Evolutionary conservation across 148 eudicot genomes (phyloP), one percentile per base, ranked within the genome.

Genomic region (Salicornia ramosissima): DNA sequence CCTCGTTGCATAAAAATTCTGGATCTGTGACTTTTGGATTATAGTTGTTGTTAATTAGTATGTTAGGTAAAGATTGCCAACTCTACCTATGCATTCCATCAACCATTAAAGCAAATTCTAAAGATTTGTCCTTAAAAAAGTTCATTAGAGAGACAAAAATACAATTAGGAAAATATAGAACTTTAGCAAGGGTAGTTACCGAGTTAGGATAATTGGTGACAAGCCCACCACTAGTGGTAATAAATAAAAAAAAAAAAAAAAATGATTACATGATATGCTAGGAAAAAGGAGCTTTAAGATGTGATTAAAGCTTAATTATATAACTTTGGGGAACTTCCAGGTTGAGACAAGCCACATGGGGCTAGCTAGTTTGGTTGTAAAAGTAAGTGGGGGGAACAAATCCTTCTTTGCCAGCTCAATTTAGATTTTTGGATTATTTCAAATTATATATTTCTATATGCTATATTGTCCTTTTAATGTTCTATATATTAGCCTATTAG

Each of bases 341-440:
- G 56, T 51, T 51, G 78, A 75, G 78, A 75, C 78, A 75, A 61
- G 69, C 26, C 73, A 75, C 78, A 69, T 75, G 78, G 77, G 52
- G 56, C 62, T 62, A 61, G n/a, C n/a, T n/a, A n/a, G n/a, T n/a
- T n/a, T n/a, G 64, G 78, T 69, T 36, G 52, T 16, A 67, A 40
- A 52, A 52, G 63, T 60, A 18, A 60, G 51, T 6, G 57, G 42
- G 60, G 69, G 69, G 51, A 69, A 69, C 73, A 75, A 60, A 50
- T 61, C 58, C 43, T 58, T 16, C 8, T 52, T 50, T 40, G 68
- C 53, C 74, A 75, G 61, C 74, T 54, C 70, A 55, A 62, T 31
- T 54, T 63, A 26, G 28, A 40, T n/a, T n/a, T n/a, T n/a, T n/a
- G n/a, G n/a, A n/a, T n/a, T n/a, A 46, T 51, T 36, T 71, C 36